Conservation (phyloP, 768 basidiomycete species). For the Cystofilobasidium ferigula region DNA sequence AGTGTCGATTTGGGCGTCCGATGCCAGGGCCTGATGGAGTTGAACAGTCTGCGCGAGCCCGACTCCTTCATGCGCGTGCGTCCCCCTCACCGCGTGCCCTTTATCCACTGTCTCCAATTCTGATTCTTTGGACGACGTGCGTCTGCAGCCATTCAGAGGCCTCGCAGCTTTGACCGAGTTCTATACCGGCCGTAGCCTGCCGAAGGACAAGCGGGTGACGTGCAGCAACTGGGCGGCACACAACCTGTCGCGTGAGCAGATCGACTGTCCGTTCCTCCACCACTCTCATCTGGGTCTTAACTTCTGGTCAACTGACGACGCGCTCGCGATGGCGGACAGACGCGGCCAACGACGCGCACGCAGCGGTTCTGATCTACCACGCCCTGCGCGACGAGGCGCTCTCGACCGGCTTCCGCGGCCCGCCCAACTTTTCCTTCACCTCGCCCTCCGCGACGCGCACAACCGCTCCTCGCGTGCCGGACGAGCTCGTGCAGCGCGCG, state of each 20-base stretch:
- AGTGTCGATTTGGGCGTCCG: neutral
- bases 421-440: neutral
- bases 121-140: no score
- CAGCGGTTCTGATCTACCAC: neutral
- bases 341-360: neutral
- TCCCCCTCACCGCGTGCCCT: no score
- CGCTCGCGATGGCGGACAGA: no score
- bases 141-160: no score
- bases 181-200: neutral
- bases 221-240: neutral
- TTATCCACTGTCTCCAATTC: no score
- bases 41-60: neutral
- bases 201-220: neutral
- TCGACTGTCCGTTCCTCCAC: neutral
- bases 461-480: neutral
- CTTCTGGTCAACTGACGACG: neutral
- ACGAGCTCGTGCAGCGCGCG: no score
- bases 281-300: neutral
- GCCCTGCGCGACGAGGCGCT: neutral
- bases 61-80: no score
- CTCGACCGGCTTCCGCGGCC: neutral
- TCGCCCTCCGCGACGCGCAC: neutral
- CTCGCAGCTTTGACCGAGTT: neutral
- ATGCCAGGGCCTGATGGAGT: neutral
- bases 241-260: neutral